phyloP scores from a whole-genome alignment of 2,329 filamentous ascomycete species.

The Cucurbitaria berberidis region DNA sequence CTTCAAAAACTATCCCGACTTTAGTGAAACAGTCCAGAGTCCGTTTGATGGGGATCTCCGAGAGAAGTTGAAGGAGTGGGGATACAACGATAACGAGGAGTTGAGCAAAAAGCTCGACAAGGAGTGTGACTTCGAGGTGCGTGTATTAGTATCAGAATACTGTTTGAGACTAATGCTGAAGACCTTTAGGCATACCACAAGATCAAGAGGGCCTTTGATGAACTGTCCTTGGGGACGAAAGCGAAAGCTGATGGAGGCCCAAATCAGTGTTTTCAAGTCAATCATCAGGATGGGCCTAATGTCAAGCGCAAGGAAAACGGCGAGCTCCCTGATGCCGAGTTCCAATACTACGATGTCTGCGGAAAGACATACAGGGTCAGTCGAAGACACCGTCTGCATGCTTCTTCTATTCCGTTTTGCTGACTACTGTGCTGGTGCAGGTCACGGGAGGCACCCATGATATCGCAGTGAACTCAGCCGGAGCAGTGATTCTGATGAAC shows the following conservation, averaged over 20 bases:
- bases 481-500: slow-evolving; percentile 11
- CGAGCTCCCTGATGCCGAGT: slow-evolving; percentile 4
- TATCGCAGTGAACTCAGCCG: slow-evolving; percentile 8
- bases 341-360: slow-evolving; percentile 16
- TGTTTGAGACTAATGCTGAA: too few species aligned
- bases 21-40: slow-evolving; percentile 6
- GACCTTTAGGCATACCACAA: slow-evolving; percentile 3
- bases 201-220: slow-evolving; percentile 14
- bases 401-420: not conserved
- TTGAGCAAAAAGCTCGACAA: slow-evolving; percentile 7
- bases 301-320: slow-evolving; percentile 13
- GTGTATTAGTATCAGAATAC: too few species aligned
- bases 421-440: not conserved
- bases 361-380: slow-evolving; percentile 10
- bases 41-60: slow-evolving; percentile 11
- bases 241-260: slow-evolving; percentile 12
- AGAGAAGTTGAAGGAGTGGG: slow-evolving; percentile 14
- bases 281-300: slow-evolving; percentile 12
- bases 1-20: slow-evolving; percentile 12
- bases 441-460: slow-evolving; percentile 12
- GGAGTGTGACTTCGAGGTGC: slow-evolving; percentile 15
- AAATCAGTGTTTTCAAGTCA: slow-evolving; percentile 15
- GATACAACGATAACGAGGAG: slow-evolving; percentile 11
- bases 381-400: not conserved
- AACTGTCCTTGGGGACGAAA: slow-evolving; percentile 9